A percentile compares a stretch with the other conserved stretches of the same genome.
These are phyloP conservation scores for Diplodia sapinea DNA, from an alignment of 2,329 filamentous ascomycete species.

Conservation along the genomic window DNA sequence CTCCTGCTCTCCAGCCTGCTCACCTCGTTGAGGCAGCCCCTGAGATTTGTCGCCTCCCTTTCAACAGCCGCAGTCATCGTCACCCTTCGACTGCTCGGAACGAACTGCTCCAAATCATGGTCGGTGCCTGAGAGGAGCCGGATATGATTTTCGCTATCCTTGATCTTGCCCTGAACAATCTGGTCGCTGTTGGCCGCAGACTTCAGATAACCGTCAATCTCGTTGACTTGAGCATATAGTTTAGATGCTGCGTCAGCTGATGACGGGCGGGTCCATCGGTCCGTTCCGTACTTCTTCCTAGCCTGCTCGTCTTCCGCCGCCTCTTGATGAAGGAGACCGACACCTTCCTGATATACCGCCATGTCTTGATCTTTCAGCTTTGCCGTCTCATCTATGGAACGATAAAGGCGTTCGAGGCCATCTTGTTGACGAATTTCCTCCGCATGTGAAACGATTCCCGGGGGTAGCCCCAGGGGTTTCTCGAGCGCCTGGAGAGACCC, in stretches of 20 bases:
- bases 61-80: conserved; percentile 82
- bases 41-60: conserved; percentile 75
- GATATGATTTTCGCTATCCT: conserved; percentile 75
- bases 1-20: conserved; percentile 80
- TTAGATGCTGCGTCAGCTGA: conserved; percentile 73
- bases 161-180: conserved; percentile 78
- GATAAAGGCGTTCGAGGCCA: conserved; percentile 75
- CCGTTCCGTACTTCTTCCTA: conserved; percentile 80
- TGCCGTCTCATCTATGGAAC: conserved; percentile 85
- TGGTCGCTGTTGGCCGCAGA: conserved; percentile 70
- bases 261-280: conserved; percentile 76
- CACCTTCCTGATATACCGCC: conserved; percentile 81
- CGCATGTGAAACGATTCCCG: conserved; percentile 83
- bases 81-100: conserved; percentile 81
- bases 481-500: conserved; percentile 93
- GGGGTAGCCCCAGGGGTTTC: conserved; percentile 88
- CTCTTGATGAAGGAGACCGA: conserved; percentile 77
- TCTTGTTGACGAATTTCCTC: conserved; percentile 94
- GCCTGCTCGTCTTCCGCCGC: conserved; percentile 81
- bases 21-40: conserved; percentile 83
- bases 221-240: conserved; percentile 74
- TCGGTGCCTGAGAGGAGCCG: conserved; percentile 79
- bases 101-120: conserved; percentile 81
- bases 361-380: conserved; percentile 84
- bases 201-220: conserved; percentile 87